Base-by-base conservation (phyloP, 208 protist genomes). In the Hexamita inflata region DNA sequence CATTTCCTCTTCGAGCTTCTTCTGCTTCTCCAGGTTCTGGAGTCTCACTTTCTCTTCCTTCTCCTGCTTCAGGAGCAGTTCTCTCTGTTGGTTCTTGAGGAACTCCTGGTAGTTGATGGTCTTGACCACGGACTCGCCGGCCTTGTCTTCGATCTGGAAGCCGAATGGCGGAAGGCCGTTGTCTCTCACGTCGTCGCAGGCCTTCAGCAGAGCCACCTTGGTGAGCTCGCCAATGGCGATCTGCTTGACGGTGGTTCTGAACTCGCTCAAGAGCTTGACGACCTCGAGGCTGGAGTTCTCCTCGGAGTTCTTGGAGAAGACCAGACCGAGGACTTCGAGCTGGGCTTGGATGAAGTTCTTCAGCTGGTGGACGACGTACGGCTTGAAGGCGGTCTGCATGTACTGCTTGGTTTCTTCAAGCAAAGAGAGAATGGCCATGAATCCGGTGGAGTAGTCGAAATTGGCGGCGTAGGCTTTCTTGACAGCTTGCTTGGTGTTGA, bases 131-230 rank as follows among this genome's bases (percentile, higher is more conserved):
- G 35, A 32, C n/a, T 70, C 38, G 24, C 34, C 30, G 7, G 26
- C 64, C 9, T 7, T 34, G 42, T 70, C 64, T 45, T 70, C 64
- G 40, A 70, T 40, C 28, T 19, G 9, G n/a, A 70, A 70, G 7
- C 64, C 64, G 15, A 38, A 15, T 24, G 7, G 7, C 42, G 64
- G 64, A 2, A 70, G 64, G 11, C 26, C 19, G 11, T 70, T 38
- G 38, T 70, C 64, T 24, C 64, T 4, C 34, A 70, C 11, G 30
- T 45, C 38, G 35, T 70, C 64, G 38, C 64, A 70, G 7, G 42
- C 4, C 32, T 2, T n/a, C 28, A 70, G 60, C 15, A 66, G 60
- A 15, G 34, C 34, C 34, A 24, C 30, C 60, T 66, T 66, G 15
- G 34, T 15, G 34, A 19, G 13, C 60, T 66, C 34, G 34, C n/a